A percentile compares a stretch with the other conserved stretches of the same genome.
These are phyloP conservation scores for Wickerhamomyces silvicola DNA, from an alignment of 805 yeast genomes.

Conservation along the genomic window DNA sequence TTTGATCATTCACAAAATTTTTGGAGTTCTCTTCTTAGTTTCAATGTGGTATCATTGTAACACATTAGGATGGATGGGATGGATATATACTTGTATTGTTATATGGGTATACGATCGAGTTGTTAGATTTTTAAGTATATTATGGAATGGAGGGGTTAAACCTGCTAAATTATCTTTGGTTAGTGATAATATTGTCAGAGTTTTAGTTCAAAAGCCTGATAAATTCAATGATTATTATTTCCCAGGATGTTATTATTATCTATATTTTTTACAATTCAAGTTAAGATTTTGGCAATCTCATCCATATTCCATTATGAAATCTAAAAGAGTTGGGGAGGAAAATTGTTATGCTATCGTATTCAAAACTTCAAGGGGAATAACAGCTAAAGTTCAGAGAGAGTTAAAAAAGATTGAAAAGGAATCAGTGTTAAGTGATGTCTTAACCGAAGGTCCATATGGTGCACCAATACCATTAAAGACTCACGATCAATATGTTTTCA, in stretches of 20 bases:
- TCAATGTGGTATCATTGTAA: constrained; percentile 57
- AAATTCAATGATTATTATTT: constrained; percentile 31
- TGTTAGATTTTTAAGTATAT: constrained; percentile 46
- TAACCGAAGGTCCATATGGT: constrained; percentile 63
- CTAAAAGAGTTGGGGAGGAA: constrained; percentile 26
- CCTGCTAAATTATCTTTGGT: constrained; percentile 32
- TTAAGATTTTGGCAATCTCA: constrained; percentile 51
- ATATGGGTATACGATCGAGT: constrained; percentile 70
- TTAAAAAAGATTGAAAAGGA: constrained; percentile 25
- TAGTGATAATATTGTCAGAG: constrained; percentile 33
- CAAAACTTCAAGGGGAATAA: constrained; percentile 51
- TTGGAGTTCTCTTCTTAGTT: constrained; percentile 47
- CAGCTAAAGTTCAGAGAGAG: constrained; percentile 34
- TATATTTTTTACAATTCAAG: constrained; percentile 46
- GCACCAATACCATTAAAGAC: constrained; percentile 31
- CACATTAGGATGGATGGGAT: constrained; percentile 44
- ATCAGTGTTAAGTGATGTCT: constrained; percentile 29
- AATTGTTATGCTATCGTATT: constrained; percentile 33
- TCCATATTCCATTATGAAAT: constrained; percentile 57
- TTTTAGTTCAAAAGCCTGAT: constrained; percentile 36
- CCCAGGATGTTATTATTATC: constrained; percentile 51
- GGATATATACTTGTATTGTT: constrained; percentile 46
- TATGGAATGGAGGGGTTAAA: constrained; percentile 53
- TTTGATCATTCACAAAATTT: constrained; percentile 46
- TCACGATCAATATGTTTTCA: constrained; percentile 31